Base-by-base conservation (phyloP, 2,329 filamentous ascomycete species). In the Stachybotrys chartarum region DNA sequence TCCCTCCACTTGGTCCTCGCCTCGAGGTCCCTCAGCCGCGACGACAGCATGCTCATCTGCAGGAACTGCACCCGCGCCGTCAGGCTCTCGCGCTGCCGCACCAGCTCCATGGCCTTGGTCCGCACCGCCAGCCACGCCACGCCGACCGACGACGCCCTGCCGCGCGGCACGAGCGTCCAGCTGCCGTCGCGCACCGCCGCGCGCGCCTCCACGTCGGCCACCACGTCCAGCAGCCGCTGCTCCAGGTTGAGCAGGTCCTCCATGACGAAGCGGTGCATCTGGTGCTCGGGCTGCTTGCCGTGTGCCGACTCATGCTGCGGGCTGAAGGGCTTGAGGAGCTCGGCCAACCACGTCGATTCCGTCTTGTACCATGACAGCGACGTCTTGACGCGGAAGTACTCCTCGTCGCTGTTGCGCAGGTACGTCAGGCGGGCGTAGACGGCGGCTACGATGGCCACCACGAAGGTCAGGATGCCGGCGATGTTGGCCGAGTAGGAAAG, bases 361-460 rank as follows among this genome's bases (percentile, higher is more conserved):
- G 74, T 78, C 61, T 78, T 79, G 63, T 73, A 79, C 75, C 76
- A 78, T 7, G 68, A 73, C 7, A 78, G 65, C 5, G 71, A 73
- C 2, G 72, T 70, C 57, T 79, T 78, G 55, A 78, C 73, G 42
- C 70, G 71, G 57, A 78, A 75, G 55, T 76, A 78, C 62, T 79
- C 76, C 10, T 69, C 67, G 56, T 77, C 71, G 53, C 75, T 75
- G 58, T 75, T 75, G 44, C 72, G 73, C 30, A 79, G 64, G 56
- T 77, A 76, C 7, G 67, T 73, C 50, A 79, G 59, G 39, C 75
- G 72, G 5, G 70, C 74, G 55, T 76, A 78, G n/a, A 67, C 59
- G 0, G 75, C 69, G 2, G 75, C 75, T 0, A 70, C 57, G 49
- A 78, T 72, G 48, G 75, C 76, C n/a, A 75, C 70, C 32, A 78